Base-by-base conservation (phyloP, 148 eudicot genomes). In the Beta vulgaris region DNA sequence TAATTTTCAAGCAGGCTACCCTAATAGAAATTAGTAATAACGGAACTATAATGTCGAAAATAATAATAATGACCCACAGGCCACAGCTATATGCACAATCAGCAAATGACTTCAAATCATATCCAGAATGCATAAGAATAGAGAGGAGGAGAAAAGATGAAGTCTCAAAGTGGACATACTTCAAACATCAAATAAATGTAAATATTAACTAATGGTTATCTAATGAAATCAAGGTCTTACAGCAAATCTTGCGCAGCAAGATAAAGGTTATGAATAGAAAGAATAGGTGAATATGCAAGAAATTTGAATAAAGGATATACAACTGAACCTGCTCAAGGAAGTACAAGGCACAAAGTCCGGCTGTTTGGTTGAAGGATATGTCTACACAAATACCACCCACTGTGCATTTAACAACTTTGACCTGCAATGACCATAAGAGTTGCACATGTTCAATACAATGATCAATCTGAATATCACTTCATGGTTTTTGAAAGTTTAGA, bases 361-460 rank as follows among this genome's bases (percentile, higher is more conserved):
- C 83, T 21, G 81, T 79, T 77, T 83, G 90, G 69, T 87, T 87
- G 77, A 87, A 76, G 28, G 90, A 87, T 64, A 87, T 87, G 53
- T 87, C 90, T 7, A 85, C 84, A 7, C 82, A 71, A 46, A 87
- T 77, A 73, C 72, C 74, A 39, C 70, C 82, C 75, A 87, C 88
- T 4, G 61, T 74, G 79, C 90, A 87, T 75, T 83, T 87, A 28
- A 87, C 85, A 63, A 87, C 43, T 69, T 64, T 83, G 43, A 85
- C 85, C 90, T 87, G 83, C 75, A 75, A 58, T 61, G 68, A 71
- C 12, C 68, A 57, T 14, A 71, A 42, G n/a, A 75, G 11, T 18
- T 28, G 36, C 40, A 69, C 42, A 34, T 10, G 36, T 59, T 69
- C 19, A 1, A 34, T 37, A 70, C 40, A 51, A 69, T 6, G 23